Percentiles rank a stretch among this genome's conserved stretches.
phyloP scores from a whole-genome alignment of 2,329 filamentous ascomycete genomes.

The Penicillium brasilianum region DNA sequence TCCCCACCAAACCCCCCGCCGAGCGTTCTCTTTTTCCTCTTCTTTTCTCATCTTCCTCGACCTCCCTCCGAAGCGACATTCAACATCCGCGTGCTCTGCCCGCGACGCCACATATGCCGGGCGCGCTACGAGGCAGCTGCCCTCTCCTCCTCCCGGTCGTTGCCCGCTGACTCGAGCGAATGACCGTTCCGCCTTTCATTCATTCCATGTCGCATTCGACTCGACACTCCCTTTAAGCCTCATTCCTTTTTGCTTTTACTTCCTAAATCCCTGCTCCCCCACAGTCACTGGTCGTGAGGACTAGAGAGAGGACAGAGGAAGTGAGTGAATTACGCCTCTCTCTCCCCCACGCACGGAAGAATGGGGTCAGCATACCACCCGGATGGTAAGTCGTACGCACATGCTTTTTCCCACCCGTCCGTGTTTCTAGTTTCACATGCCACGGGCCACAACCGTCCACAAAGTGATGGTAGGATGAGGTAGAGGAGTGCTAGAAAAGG shows the following conservation, averaged over 20 bases:
- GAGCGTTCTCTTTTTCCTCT: conserved; percentile 1
- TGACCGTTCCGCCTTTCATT: conserved; percentile 24
- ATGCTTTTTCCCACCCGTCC: conserved; percentile 16
- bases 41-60: conserved; percentile 23
- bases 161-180: conserved; percentile 38
- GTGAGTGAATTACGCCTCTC: conserved; percentile 4
- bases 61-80: conserved; percentile 13
- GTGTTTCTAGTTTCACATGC: conserved; percentile 27
- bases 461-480: background rate
- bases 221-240: conserved; percentile 31
- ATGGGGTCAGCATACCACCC: conserved; percentile 44
- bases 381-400: conserved; percentile 45
- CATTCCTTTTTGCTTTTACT: conserved; percentile 19
- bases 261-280: background rate
- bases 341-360: conserved; percentile 16
- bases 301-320: conserved; percentile 1
- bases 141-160: conserved; percentile 30
- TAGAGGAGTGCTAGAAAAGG: background rate
- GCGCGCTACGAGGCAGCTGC: conserved; percentile 43
- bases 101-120: conserved; percentile 37
- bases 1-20: conserved; percentile 15
- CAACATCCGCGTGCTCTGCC: conserved; percentile 25
- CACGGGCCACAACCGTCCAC: conserved; percentile 11
- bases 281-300: conserved; percentile 7
- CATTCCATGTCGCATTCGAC: conserved; percentile 30